Evolutionary conservation across 176 grass and related monocot genomes (phyloP).

Genomic region (Elymus sibiricus): DNA sequence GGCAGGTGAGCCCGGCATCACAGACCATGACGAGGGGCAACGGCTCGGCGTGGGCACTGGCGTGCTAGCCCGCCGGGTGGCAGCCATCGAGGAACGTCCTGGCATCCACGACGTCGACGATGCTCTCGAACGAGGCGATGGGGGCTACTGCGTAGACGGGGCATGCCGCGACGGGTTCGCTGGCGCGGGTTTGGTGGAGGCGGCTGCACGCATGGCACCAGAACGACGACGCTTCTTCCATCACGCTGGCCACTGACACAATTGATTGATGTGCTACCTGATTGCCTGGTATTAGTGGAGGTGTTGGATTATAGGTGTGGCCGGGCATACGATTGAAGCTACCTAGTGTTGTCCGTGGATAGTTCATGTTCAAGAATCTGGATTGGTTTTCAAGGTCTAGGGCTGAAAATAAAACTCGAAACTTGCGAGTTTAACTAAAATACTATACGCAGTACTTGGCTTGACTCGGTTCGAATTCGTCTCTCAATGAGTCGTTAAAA

Average conservation of each 20-base stretch:
- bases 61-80: background rate
- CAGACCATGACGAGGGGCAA: background rate
- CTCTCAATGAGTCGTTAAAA: too few relatives aligned
- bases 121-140: background rate
- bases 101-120: conserved; percentile 10
- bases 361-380: too few relatives aligned
- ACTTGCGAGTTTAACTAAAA: too few relatives aligned
- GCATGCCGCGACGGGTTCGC: background rate
- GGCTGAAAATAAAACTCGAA: too few relatives aligned
- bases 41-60: background rate
- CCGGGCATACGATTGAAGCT: background rate
- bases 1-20: conserved; percentile 1
- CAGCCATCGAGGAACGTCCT: background rate
- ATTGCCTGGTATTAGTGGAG: background rate
- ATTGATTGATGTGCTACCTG: background rate
- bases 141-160: background rate
- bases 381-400: too few relatives aligned
- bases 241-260: too few relatives aligned
- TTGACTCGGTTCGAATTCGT: too few relatives aligned
- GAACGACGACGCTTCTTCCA: background rate
- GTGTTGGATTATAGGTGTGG: background rate
- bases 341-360: background rate
- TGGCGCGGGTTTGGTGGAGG: background rate
- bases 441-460: too few relatives aligned
- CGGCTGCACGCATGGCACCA: conserved; percentile 18